These are phyloP conservation scores for Ambrosiella cleistominuta DNA, from an alignment of 2,329 filamentous ascomycete genomes.

Conservation along the genomic window DNA sequence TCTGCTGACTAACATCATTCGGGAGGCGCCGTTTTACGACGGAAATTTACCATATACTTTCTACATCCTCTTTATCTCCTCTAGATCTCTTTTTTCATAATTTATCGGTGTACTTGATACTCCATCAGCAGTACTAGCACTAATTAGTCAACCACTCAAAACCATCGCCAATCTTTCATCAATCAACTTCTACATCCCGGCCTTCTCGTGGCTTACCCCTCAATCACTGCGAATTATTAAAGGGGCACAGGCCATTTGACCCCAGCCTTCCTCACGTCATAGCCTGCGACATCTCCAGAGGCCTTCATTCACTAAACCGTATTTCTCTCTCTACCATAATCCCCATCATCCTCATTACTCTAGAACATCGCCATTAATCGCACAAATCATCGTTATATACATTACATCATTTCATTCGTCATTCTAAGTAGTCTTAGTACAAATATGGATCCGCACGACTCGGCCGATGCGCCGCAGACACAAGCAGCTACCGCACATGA, in stretches of 20 bases:
- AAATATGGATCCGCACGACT: neutral
- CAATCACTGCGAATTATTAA: neutral
- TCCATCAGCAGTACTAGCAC: too few relatives aligned
- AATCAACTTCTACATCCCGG: neutral
- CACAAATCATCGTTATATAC: neutral
- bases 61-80: too few relatives aligned
- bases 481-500: too few relatives aligned
- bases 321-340: neutral
- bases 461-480: too few relatives aligned
- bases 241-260: slow-evolving; percentile 1
- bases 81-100: too few relatives aligned
- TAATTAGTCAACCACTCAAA: too few relatives aligned
- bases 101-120: too few relatives aligned
- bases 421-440: neutral
- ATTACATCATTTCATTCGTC: neutral
- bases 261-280: slow-evolving; percentile 4
- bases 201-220: neutral
- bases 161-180: neutral
- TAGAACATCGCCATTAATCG: too few relatives aligned
- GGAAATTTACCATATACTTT: too few relatives aligned
- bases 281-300: neutral
- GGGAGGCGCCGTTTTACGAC: too few relatives aligned
- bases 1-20: too few relatives aligned
- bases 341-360: neutral
- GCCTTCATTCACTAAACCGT: neutral